Evolutionary conservation across 495 filamentous ascomycete species (phyloP).

Genomic region (Amniculicola lignicola): DNA sequence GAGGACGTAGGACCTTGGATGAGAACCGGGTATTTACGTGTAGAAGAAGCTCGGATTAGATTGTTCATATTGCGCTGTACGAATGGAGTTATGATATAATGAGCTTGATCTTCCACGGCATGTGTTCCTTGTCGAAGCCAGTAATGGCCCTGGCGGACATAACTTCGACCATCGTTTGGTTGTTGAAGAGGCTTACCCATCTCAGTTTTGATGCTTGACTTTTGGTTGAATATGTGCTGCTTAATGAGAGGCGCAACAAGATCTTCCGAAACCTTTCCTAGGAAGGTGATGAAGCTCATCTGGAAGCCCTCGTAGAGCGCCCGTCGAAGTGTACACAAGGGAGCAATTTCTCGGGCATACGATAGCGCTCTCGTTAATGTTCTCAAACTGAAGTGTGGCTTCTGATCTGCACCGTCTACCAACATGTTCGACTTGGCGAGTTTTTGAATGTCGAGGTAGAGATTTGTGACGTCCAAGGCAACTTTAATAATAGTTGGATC

Average conservation of each 20-base stretch:
- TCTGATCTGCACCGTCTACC: conserved; percentile 89
- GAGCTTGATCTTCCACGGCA: conserved; percentile 64
- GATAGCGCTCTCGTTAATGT: conserved; percentile 87
- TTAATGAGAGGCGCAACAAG: conserved; percentile 78
- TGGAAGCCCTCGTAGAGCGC: conserved; percentile 92
- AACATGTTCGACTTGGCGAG: conserved; percentile 76
- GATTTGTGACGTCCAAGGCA: conserved; percentile 70
- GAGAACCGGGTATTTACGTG: conserved; percentile 87
- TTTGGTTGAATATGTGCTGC: conserved; percentile 68
- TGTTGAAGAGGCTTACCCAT: conserved; percentile 70
- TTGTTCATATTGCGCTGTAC: conserved; percentile 92
- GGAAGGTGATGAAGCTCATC: conserved; percentile 93
- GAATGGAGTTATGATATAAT: conserved; percentile 96
- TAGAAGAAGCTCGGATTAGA: conserved; percentile 85
- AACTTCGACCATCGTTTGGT: conserved; percentile 70
- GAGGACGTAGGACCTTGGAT: conserved; percentile 95
- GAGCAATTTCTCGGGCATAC: conserved; percentile 78
- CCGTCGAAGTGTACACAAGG: conserved; percentile 81
- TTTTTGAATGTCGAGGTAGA: conserved; percentile 83
- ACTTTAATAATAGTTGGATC: conserved; percentile 58
- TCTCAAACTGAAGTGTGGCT: conserved; percentile 92
- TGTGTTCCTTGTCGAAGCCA: conserved; percentile 79
- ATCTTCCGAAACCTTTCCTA: conserved; percentile 73
- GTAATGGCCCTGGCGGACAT: conserved; percentile 89
- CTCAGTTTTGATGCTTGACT: conserved; percentile 62